Base-by-base conservation (phyloP, 78 protist genomes). In the Isochrysis galbana region DNA sequence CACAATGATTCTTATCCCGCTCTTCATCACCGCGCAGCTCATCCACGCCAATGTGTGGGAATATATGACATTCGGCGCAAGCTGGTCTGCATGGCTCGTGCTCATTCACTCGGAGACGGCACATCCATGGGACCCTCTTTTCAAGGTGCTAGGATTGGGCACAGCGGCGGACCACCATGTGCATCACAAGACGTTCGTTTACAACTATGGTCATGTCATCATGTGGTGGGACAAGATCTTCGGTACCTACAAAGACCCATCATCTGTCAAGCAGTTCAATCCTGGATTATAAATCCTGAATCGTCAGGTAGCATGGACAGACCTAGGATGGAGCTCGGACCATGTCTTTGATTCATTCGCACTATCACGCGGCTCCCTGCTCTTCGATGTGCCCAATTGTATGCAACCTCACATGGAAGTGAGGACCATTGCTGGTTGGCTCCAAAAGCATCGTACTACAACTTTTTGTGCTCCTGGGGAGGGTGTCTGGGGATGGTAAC, bases 121-220 rank as follows among this genome's bases (percentile, higher is more conserved):
- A 26, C 92, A 92, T n/a, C 94, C 94, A 32, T 92, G 94, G 94
- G 94, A 92, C 51, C 61, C 26, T 26, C n/a, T n/a, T 32, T 77
- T 77, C 86, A 26, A 26, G 32, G 34, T 0, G 26, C 1, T 77
- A 44, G 94, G 92, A 34, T 26, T 93, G 39, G 95, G 95, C 61
- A 91, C 95, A 5, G 91, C 95, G 5, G 87, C 90, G 34, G 95
- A 94, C 77, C 95, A 94, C 48, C 95, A 94, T 67, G 95, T 94
- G 41, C 95, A 94, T 11, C 95, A 94, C 46, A 44, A 67, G 21
- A 10, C 91, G 54, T 94, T 94, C 69, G 67, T 93, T 21, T 51
- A 22, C 74, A 94, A 94, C 55, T 94, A 69, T n/a, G 95, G 95
- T 23, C 95, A 94, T 42, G 42, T 74, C n/a, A 92, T 94, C 25